Evolutionary conservation across 768 basidiomycete species (phyloP).

Genomic region (Rhodosporidiobolus sp.): DNA sequence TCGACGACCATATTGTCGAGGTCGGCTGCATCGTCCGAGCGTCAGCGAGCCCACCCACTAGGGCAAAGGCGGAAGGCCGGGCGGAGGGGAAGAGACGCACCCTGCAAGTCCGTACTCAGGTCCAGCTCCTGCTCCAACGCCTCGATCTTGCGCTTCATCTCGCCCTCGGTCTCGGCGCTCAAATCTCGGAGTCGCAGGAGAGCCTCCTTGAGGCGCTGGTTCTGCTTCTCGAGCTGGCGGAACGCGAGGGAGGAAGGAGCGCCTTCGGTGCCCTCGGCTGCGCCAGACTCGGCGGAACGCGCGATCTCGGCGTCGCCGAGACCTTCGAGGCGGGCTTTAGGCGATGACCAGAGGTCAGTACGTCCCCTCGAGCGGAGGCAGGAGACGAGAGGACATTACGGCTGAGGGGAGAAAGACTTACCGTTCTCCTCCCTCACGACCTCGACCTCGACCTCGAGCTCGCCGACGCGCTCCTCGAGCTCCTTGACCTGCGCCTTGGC

Average conservation of each 20-base stretch:
- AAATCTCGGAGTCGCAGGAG: conserved; percentile 81
- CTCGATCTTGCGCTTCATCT: conserved; percentile 70
- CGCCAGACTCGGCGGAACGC: conserved; percentile 44
- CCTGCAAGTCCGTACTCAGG: conserved; percentile 72
- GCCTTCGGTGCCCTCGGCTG: conserved; percentile 46
- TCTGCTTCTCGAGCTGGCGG: conserved; percentile 92
- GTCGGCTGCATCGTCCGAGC: conserved; percentile 17
- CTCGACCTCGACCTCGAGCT: conserved; percentile 36
- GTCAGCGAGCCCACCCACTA: too few relatives aligned
- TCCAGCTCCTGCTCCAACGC: conserved; percentile 89
- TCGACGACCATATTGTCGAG: conserved; percentile 70
- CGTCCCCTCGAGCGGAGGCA: too few relatives aligned
- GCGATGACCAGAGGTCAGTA: too few relatives aligned
- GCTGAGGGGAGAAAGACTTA: neutral
- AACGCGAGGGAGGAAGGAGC: conserved; percentile 50
- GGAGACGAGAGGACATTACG: too few relatives aligned
- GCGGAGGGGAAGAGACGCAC: conserved; percentile 45
- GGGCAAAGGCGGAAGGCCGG: neutral
- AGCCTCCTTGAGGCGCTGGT: conserved; percentile 91
- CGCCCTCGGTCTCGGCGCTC: conserved; percentile 79
- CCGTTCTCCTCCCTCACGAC: conserved; percentile 34
- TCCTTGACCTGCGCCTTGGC: conserved; percentile 19
- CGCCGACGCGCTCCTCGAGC: conserved; percentile 24
- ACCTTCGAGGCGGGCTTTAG: conserved; percentile 25
- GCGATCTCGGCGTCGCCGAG: conserved; percentile 29